Evolutionary conservation across 371 early-diverging fungal species (phyloP).

Genomic region (Apophysomyces elegans): DNA sequence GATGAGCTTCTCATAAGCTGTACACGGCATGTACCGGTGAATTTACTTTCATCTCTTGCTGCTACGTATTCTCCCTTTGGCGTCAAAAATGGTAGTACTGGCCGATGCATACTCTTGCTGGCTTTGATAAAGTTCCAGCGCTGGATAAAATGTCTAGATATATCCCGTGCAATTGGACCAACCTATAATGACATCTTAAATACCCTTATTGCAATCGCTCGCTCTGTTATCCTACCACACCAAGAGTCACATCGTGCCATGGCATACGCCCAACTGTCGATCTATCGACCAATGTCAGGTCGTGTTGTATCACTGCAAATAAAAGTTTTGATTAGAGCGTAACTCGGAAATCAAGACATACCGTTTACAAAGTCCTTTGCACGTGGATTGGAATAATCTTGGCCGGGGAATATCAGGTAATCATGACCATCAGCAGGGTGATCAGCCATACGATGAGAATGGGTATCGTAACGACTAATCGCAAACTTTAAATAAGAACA

Average conservation of each 20-base stretch:
- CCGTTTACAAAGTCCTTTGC: conserved; percentile 86
- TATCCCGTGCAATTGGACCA: conserved; percentile 82
- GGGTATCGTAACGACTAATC: conserved; percentile 81
- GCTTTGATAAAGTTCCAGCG: conserved; percentile 90
- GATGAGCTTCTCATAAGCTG: conserved; percentile 74
- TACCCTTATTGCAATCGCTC: no score
- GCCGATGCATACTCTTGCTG: conserved; percentile 66
- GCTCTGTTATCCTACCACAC: conserved; percentile 45
- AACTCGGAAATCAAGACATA: conserved; percentile 21
- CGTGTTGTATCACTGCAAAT: conserved; percentile 53
- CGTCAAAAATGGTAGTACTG: conserved; percentile 71
- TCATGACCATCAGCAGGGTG: conserved; percentile 54
- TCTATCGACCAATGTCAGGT: conserved; percentile 63
- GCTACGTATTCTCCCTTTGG: conserved; percentile 84
- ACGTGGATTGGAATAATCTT: conserved; percentile 94
- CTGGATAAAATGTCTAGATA: conserved; percentile 89
- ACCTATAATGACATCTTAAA: conserved; percentile 25
- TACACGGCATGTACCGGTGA: conserved; percentile 68
- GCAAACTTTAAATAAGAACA: background rate
- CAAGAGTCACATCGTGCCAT: conserved; percentile 94
- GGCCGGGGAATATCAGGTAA: conserved; percentile 74
- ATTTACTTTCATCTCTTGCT: conserved; percentile 69
- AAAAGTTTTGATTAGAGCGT: background rate
- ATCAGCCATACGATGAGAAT: conserved; percentile 81
- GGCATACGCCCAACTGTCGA: conserved; percentile 82